Conservation (phyloP, 768 basidiomycete genomes). For the Kwoniella dendrophila region DNA sequence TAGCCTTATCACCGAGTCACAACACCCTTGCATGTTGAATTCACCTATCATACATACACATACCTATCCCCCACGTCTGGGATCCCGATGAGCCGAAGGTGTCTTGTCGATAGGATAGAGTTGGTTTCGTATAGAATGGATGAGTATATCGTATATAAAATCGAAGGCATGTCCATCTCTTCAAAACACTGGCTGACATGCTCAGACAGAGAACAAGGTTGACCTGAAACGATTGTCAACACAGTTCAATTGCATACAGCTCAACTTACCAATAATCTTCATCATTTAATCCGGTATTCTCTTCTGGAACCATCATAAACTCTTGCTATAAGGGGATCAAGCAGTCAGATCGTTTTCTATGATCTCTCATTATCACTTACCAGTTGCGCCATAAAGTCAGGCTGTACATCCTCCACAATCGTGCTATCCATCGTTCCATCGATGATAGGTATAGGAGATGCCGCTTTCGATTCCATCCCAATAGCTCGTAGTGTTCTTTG, state of each 20-base stretch:
- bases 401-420: constrained; percentile 18
- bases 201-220: constrained; percentile 20
- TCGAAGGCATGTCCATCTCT: too few species aligned
- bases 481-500: constrained; percentile 29
- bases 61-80: too few species aligned
- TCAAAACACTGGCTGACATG: too few species aligned
- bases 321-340: constrained; percentile 14
- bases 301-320: constrained; percentile 28
- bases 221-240: constrained; percentile 5
- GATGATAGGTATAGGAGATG: constrained; percentile 16
- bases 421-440: neutral
- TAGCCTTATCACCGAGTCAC: too few species aligned
- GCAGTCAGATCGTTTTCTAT: neutral
- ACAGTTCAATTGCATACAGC: neutral
- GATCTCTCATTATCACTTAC: constrained; percentile 17
- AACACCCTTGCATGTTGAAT: too few species aligned
- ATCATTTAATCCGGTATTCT: constrained; percentile 19
- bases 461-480: constrained; percentile 31
- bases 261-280: constrained; percentile 31
- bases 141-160: too few species aligned
- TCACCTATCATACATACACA: too few species aligned
- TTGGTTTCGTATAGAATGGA: too few species aligned
- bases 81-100: too few species aligned
- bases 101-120: too few species aligned
- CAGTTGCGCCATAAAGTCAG: constrained; percentile 30